Percentiles rank a stretch among this genome's conserved stretches.
Evolutionary conservation across 768 basidiomycete genomes (phyloP).

Genomic region (Trametes sanguinea): DNA sequence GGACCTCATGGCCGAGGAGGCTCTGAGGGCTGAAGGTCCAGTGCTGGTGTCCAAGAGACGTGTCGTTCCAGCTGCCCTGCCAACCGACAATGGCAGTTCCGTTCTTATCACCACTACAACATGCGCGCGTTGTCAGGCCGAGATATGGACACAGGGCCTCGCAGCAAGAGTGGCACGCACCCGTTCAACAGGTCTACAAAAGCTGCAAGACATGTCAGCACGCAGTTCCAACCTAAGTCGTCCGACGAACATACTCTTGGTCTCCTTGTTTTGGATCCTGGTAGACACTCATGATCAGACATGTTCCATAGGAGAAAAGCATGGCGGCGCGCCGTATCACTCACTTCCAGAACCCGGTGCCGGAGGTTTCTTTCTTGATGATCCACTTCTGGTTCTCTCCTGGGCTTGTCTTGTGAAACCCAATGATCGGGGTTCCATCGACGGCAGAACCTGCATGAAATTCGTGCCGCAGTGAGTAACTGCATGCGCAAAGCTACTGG

Average conservation of each 20-base stretch:
- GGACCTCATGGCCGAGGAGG: not conserved
- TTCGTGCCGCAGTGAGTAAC: too few species aligned
- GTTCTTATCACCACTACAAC: not conserved
- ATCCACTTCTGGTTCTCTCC: not conserved
- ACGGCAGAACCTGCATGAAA: not conserved
- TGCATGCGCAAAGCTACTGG: too few species aligned
- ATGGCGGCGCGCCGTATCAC: not conserved
- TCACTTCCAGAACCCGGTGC: not conserved
- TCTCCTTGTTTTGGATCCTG: not conserved
- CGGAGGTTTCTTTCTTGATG: not conserved
- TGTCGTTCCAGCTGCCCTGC: not conserved
- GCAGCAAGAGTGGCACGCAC: not conserved
- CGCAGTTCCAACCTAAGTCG: too few species aligned
- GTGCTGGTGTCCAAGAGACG: not conserved
- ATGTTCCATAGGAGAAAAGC: not conserved
- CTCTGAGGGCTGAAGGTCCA: not conserved
- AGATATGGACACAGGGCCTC: not conserved
- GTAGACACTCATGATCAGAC: not conserved
- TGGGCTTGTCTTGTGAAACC: not conserved
- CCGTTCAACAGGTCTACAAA: not conserved
- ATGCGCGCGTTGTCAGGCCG: not conserved
- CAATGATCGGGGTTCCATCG: not conserved
- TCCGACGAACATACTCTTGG: not conserved
- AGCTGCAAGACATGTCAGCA: not conserved
- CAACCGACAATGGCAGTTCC: not conserved